Evolutionary conservation across 331 rosid genomes (phyloP), one percentile per base, ranked within the genome.

Genomic region (Prunus yedoensis): DNA sequence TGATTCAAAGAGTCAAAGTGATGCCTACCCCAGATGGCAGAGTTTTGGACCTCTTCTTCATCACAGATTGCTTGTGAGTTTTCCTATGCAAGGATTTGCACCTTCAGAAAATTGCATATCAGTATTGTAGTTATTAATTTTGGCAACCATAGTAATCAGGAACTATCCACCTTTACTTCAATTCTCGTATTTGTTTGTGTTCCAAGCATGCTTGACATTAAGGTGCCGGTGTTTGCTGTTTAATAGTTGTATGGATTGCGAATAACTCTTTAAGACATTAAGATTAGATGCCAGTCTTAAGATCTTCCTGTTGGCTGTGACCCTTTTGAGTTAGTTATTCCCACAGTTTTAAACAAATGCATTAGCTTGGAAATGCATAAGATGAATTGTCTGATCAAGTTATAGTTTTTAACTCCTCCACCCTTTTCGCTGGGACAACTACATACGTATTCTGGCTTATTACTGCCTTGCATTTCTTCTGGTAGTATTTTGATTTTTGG

Each of bases 1-100:
- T 74, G 74, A 87, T 93, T 82, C 92, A 90, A 70, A 80, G 93
- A 72, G 94, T 90, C 25, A 93, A 93, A 83, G 94, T 83, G 80
- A 93, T 93, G 97, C 93, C 96, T 21, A 90, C 97, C 6, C 97
- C 97, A 1, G 97, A 90, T 79, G 96, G 96, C 70, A 86, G 87
- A 83, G 97, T 86, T 68, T 83, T 93, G 52, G 93, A 90, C 68
- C 71, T 93, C 74, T 90, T 93, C 88, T 90, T 93, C 83, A 84
- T 93, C 82, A 93, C 94, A 0, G 97, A 93, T 76, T 87, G 83
- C 81, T 63, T 93, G 97, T 93, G 56, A 90, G 97, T 81, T 49
- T 81, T 64, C 49, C 7, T 67, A 61, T 50, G 60, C 16, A 15
- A 75, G 68, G 59, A 35, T 20, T 51, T 58, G 65, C 4, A 28